Percentiles rank a stretch among this genome's conserved stretches.
These are phyloP conservation scores for Chlamydomonas applanata DNA, from an alignment of 139 green algal genomes.

Conservation along the genomic window DNA sequence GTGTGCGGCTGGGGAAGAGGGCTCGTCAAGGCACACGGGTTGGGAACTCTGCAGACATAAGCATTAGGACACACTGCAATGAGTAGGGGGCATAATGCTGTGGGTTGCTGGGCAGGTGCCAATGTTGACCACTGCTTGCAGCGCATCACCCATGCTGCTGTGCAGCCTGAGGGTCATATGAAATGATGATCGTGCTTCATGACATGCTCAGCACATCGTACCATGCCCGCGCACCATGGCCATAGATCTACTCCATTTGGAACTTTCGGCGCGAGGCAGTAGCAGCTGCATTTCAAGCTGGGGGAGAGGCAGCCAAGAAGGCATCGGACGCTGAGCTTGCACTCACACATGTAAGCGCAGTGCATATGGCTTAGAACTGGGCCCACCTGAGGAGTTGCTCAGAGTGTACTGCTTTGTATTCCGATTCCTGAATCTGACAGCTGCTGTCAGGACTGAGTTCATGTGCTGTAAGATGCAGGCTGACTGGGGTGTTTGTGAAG, in stretches of 20 bases:
- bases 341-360: constrained; percentile 7
- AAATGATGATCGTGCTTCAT: no score
- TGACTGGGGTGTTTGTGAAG: no score
- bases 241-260: constrained; percentile 93
- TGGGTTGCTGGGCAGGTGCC: neutral
- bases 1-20: no score
- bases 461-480: no score
- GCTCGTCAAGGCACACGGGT: no score
- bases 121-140: neutral
- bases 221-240: no score
- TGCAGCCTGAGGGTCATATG: no score
- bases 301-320: constrained; percentile 41
- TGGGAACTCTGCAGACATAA: neutral
- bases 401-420: no score
- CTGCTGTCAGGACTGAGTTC: no score
- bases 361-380: constrained; percentile 17
- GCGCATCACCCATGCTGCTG: neutral
- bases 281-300: constrained; percentile 38
- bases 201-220: no score
- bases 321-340: constrained; percentile 55
- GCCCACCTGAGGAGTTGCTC: no score
- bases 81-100: neutral
- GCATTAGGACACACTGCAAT: neutral
- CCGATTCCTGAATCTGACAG: no score
- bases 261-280: constrained; percentile 81